These are phyloP conservation scores for Fusarium fujikuroi DNA, from an alignment of 2,329 filamentous ascomycete genomes.

Conservation along the genomic window DNA sequence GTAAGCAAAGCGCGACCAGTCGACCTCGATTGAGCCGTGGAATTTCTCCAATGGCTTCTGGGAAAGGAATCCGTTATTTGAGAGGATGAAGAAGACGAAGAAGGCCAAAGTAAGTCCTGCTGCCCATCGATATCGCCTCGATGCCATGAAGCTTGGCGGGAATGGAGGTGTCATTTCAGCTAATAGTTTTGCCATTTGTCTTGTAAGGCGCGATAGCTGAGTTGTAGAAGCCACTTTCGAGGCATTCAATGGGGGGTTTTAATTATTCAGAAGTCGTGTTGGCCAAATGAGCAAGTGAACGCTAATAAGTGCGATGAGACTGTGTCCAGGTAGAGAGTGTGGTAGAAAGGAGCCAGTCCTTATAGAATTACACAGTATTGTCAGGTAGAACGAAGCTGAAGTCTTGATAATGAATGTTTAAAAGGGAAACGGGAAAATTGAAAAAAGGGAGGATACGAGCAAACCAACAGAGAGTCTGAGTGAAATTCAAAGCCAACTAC, in stretches of 20 bases:
- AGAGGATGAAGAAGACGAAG: not conserved
- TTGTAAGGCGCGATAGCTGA: no score
- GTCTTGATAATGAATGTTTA: not conserved
- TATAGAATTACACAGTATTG: not conserved
- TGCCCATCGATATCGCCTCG: not conserved
- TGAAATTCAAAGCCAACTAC: not conserved
- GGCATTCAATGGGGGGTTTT: not conserved
- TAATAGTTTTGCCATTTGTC: not conserved
- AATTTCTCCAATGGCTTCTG: not conserved
- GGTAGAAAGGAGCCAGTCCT: not conserved
- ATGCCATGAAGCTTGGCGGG: rapidly evolving
- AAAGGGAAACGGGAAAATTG: no score
- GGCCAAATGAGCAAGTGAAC: not conserved
- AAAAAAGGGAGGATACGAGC: no score
- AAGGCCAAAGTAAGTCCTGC: not conserved
- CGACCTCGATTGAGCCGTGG: not conserved
- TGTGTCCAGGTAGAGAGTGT: not conserved
- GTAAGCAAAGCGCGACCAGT: slow-evolving; percentile 54
- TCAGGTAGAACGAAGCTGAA: not conserved
- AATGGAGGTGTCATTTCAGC: not conserved
- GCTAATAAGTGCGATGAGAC: not conserved
- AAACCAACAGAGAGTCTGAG: no score
- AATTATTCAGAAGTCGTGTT: not conserved
- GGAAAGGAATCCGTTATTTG: not conserved
- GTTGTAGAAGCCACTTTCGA: no score